Evolutionary conservation across 2,329 filamentous ascomycete genomes (phyloP).

Genomic region (Hypoxylon sp.): DNA sequence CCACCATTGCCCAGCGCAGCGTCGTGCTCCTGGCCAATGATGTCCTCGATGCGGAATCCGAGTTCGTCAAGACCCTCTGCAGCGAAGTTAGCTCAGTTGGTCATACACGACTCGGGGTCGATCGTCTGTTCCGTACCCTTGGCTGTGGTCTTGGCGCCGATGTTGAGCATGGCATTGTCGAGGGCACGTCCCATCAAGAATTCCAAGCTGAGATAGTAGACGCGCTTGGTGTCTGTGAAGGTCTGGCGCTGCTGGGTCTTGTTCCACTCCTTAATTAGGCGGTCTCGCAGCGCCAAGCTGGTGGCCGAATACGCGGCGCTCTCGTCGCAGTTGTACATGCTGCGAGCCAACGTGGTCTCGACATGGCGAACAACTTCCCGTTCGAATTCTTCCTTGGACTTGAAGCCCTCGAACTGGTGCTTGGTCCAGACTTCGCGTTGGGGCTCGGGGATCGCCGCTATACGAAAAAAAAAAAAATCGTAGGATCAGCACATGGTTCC

Average conservation of each 20-base stretch:
- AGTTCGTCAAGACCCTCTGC: constrained; percentile 85
- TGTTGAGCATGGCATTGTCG: constrained; percentile 98
- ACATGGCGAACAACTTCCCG: constrained; percentile 90
- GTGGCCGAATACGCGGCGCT: constrained; percentile 90
- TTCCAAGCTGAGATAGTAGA: constrained; percentile 97
- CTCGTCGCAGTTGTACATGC: constrained; percentile 98
- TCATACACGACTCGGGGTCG: not conserved
- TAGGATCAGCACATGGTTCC: constrained; percentile 20
- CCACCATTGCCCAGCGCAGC: constrained; percentile 96
- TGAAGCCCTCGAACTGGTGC: constrained; percentile 72
- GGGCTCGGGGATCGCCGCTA: constrained; percentile 83
- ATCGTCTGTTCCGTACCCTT: constrained; percentile 64
- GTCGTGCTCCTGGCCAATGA: constrained; percentile 94
- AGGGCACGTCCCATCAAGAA: constrained; percentile 96
- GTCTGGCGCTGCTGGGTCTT: constrained; percentile 97
- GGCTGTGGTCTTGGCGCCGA: constrained; percentile 85
- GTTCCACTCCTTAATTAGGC: constrained; percentile 95
- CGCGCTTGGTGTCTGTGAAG: constrained; percentile 85
- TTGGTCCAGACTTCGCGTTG: constrained; percentile 82
- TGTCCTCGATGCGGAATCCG: constrained; percentile 95
- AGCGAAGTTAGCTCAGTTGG: constrained; percentile 23
- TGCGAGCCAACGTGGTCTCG: constrained; percentile 93
- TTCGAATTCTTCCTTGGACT: constrained; percentile 82
- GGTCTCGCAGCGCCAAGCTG: constrained; percentile 89
- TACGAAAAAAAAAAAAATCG: not conserved